phyloP scores from a whole-genome alignment of 2,329 filamentous ascomycete genomes.

The Fusarium sp. region DNA sequence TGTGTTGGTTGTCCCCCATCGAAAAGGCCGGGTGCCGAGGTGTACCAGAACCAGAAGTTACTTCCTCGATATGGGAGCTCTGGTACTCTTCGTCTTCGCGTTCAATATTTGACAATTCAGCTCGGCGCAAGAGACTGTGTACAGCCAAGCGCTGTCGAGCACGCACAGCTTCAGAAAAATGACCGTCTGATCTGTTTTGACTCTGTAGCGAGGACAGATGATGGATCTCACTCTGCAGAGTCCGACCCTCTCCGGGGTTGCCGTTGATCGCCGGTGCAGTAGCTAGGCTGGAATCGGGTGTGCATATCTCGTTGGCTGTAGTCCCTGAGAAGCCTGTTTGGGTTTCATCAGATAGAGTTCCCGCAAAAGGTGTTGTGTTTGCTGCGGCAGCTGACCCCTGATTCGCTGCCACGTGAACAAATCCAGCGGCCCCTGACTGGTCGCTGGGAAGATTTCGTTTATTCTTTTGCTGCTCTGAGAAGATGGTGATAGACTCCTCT shows the following conservation, averaged over 20 bases:
- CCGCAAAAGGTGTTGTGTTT: not conserved
- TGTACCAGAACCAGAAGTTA: not conserved
- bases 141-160: not conserved
- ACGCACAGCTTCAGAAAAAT: not conserved
- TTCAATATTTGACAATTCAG: not conserved
- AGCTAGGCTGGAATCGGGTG: not conserved
- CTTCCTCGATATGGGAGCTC: not conserved
- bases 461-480: not conserved
- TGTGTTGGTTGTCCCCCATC: fast-evolving
- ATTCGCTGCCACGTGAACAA: not conserved
- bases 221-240: not conserved
- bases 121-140: not conserved
- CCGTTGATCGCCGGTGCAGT: not conserved
- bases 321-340: not conserved
- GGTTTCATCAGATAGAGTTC: not conserved
- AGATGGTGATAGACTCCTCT: not conserved
- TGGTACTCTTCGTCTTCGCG: not conserved
- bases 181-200: not conserved
- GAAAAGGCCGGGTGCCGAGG: not conserved
- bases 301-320: not conserved
- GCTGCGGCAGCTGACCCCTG: not conserved
- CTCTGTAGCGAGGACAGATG: not conserved
- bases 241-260: not conserved
- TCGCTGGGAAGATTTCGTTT: not conserved
- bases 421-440: fast-evolving